These are phyloP conservation scores for Hyphodiscus sp. DNA, from an alignment of 2,329 filamentous ascomycete genomes.

Conservation along the genomic window DNA sequence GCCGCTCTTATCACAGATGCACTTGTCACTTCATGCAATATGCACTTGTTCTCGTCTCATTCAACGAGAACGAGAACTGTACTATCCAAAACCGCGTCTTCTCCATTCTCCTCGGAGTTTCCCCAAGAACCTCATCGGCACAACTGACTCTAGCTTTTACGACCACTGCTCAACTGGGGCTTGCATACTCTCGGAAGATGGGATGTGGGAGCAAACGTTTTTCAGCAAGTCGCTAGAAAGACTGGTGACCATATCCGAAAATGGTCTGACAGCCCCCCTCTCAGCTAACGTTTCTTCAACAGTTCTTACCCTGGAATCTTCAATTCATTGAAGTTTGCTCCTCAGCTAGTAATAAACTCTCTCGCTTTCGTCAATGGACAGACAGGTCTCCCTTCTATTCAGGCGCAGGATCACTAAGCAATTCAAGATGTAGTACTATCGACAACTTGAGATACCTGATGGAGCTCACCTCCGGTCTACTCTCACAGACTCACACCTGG, in stretches of 20 bases:
- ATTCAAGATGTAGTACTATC: slow-evolving; percentile 26
- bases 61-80: slow-evolving; percentile 73
- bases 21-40: slow-evolving; percentile 66
- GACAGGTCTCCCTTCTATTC: slow-evolving; percentile 26
- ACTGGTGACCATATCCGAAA: slow-evolving; percentile 46
- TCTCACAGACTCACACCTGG: too few relatives aligned
- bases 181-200: slow-evolving; percentile 64
- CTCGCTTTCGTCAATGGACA: slow-evolving; percentile 23
- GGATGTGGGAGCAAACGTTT: slow-evolving; percentile 69
- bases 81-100: slow-evolving; percentile 61
- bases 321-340: slow-evolving; percentile 25
- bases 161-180: slow-evolving; percentile 69
- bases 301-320: slow-evolving; percentile 38
- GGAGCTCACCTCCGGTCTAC: slow-evolving; percentile 22
- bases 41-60: slow-evolving; percentile 70
- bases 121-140: slow-evolving; percentile 56
- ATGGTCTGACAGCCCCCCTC: slow-evolving; percentile 18
- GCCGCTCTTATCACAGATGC: slow-evolving; percentile 64
- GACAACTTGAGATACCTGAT: slow-evolving; percentile 28
- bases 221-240: slow-evolving; percentile 50
- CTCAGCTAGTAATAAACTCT: slow-evolving; percentile 31
- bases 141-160: slow-evolving; percentile 63
- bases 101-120: slow-evolving; percentile 66
- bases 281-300: slow-evolving; percentile 38
- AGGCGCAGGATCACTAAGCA: slow-evolving; percentile 23